Evolutionary conservation across 73 alveolate genomes (phyloP).

Genomic region (Durusdinium trenchii): DNA sequence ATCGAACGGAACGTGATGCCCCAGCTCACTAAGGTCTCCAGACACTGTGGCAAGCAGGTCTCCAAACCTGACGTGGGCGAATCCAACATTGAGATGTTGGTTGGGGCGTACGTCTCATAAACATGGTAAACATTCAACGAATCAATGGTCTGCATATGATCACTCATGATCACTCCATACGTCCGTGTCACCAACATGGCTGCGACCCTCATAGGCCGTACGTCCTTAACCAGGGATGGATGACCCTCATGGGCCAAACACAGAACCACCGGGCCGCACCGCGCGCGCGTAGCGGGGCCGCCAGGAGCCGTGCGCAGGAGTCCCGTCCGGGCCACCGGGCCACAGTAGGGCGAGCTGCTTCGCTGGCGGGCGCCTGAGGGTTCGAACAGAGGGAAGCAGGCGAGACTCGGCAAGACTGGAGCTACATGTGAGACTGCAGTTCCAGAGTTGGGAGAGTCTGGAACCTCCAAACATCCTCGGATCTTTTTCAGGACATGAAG

Average conservation of each 20-base stretch:
- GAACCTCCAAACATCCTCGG: too few relatives aligned
- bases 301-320: background rate
- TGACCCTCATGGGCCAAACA: too few relatives aligned
- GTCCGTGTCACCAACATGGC: too few relatives aligned
- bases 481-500: too few relatives aligned
- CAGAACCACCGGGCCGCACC: too few relatives aligned
- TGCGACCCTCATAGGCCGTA: too few relatives aligned
- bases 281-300: too few relatives aligned
- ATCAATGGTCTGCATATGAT: too few relatives aligned
- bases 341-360: conserved; percentile 57
- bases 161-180: background rate
- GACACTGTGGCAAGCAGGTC: conserved; percentile 69
- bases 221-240: too few relatives aligned
- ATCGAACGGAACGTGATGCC: too few relatives aligned
- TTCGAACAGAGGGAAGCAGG: background rate
- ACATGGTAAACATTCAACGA: background rate
- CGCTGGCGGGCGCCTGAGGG: conserved; percentile 52
- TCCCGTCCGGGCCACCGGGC: background rate
- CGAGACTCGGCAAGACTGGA: background rate
- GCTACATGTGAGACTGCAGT: background rate
- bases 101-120: background rate
- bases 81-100: background rate
- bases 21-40: background rate
- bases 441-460: too few relatives aligned
- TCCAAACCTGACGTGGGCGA: conserved; percentile 31